phyloP scores from a whole-genome alignment of 495 filamentous ascomycete species.

The Penicillium waksmanii region DNA sequence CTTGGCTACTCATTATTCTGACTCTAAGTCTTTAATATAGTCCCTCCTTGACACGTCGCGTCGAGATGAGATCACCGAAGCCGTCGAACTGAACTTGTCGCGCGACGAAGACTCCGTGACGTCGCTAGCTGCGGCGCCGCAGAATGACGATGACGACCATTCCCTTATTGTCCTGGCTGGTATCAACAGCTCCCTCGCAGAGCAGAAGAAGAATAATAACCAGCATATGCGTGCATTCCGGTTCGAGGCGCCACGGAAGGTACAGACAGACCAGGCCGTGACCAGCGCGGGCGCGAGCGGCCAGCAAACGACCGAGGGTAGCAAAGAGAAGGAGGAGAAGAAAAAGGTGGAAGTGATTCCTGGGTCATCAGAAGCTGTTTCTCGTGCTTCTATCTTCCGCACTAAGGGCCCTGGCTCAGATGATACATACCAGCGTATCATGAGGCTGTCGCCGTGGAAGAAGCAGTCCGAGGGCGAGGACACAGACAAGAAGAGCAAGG shows the following conservation, averaged over 20 bases:
- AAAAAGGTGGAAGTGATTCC: constrained; percentile 29
- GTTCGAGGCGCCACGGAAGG: constrained; percentile 53
- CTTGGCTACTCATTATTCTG: not conserved
- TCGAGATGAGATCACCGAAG: constrained; percentile 63
- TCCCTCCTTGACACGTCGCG: constrained; percentile 68
- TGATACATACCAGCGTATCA: constrained; percentile 78
- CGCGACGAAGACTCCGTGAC: constrained; percentile 91
- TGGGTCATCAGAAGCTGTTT: constrained; percentile 56
- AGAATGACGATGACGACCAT: constrained; percentile 47
- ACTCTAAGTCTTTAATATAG: constrained; percentile 37
- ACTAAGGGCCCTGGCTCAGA: constrained; percentile 47
- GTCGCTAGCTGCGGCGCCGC: constrained; percentile 67
- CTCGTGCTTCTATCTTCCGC: constrained; percentile 66
- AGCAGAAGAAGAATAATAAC: constrained; percentile 77
- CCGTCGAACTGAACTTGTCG: constrained; percentile 79
- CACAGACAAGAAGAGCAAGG: constrained; percentile 16
- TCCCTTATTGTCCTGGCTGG: constrained; percentile 74
- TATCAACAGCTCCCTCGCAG: constrained; percentile 78
- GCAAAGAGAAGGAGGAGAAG: constrained; percentile 22
- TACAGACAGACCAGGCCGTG: constrained; percentile 6
- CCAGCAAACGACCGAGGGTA: constrained; percentile 14
- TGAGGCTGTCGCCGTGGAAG: constrained; percentile 68
- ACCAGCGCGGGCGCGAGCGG: not conserved
- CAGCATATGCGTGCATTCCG: constrained; percentile 84
- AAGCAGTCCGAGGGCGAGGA: constrained; percentile 41